These are phyloP conservation scores for Fusarium decemcellulare DNA, from an alignment of 2,329 filamentous ascomycete genomes.

Conservation along the genomic window DNA sequence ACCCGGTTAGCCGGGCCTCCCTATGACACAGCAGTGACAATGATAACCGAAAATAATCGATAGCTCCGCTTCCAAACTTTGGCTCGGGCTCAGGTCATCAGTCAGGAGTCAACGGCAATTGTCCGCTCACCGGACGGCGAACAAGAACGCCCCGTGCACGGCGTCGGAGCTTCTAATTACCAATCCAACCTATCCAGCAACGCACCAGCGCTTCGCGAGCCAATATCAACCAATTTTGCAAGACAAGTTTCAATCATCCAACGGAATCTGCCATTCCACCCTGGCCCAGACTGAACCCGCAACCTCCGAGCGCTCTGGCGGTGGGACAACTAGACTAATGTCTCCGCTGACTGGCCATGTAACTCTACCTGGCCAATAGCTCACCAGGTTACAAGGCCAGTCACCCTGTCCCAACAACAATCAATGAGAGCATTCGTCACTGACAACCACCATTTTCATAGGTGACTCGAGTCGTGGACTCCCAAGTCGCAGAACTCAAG, in stretches of 20 bases:
- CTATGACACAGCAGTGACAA: constrained; percentile 23
- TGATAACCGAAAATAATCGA: constrained; percentile 37
- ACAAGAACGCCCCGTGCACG: constrained; percentile 8
- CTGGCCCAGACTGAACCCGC: constrained; percentile 2
- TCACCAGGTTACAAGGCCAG: not conserved
- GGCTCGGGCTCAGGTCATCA: constrained; percentile 13
- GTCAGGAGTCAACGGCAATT: constrained; percentile 10
- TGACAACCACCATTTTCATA: constrained; percentile 4
- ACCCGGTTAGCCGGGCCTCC: constrained; percentile 27
- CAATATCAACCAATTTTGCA: constrained; percentile 1
- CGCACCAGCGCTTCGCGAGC: constrained; percentile 3
- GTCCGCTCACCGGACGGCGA: constrained; percentile 23
- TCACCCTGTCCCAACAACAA: not conserved
- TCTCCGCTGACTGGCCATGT: constrained; percentile 33
- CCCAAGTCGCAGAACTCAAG: not conserved
- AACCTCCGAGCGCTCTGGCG: constrained; percentile 8
- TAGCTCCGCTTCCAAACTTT: constrained; percentile 38
- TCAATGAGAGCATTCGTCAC: not conserved
- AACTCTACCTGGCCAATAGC: constrained; percentile 24
- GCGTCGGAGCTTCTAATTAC: not conserved
- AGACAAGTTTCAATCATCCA: constrained; percentile 20
- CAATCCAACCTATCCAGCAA: constrained; percentile 1
- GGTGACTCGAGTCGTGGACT: not conserved
- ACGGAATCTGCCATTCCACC: constrained; percentile 22
- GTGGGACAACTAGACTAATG: constrained; percentile 39